These are phyloP conservation scores for Paradendryphiella salina DNA, from an alignment of 2,329 filamentous ascomycete species.

Conservation along the genomic window DNA sequence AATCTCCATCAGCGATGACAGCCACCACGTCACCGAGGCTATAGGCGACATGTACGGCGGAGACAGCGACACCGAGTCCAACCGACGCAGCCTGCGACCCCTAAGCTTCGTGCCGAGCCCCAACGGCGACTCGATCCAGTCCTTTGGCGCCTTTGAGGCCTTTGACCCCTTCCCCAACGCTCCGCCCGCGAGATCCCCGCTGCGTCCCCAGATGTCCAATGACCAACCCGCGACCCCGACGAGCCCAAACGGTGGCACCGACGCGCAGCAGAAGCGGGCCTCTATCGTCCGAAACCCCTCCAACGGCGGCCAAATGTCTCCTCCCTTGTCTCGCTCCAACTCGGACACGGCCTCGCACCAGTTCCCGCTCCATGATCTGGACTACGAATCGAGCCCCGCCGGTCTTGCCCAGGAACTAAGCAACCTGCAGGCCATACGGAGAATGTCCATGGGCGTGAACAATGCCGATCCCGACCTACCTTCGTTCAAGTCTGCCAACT, in stretches of 20 bases:
- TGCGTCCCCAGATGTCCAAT: conserved; percentile 37
- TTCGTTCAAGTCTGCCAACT: conserved; percentile 64
- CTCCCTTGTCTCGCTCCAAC: conserved; percentile 45
- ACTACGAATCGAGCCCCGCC: conserved; percentile 86
- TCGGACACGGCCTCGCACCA: conserved; percentile 58
- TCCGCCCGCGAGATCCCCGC: conserved; percentile 51
- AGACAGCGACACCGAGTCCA: conserved; percentile 63
- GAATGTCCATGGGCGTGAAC: conserved; percentile 92
- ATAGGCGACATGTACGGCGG: conserved; percentile 90
- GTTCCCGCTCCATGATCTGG: conserved; percentile 78
- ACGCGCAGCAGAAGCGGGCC: conserved; percentile 16
- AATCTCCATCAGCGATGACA: conserved; percentile 79
- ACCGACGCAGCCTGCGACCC: conserved; percentile 64
- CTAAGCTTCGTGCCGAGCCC: conserved; percentile 72
- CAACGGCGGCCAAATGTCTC: conserved; percentile 39
- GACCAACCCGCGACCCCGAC: conserved; percentile 17
- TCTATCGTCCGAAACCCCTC: conserved; percentile 21
- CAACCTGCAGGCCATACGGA: conserved; percentile 84
- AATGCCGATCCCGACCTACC: conserved; percentile 73
- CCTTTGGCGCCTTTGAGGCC: conserved; percentile 29
- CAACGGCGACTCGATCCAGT: conserved; percentile 54
- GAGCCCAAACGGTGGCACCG: conserved; percentile 25
- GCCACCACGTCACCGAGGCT: conserved; percentile 90
- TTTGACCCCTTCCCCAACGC: conserved; percentile 41
- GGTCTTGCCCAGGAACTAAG: conserved; percentile 90